Base-by-base conservation (phyloP, 441 rosid species). In the Syzygium malaccense region DNA sequence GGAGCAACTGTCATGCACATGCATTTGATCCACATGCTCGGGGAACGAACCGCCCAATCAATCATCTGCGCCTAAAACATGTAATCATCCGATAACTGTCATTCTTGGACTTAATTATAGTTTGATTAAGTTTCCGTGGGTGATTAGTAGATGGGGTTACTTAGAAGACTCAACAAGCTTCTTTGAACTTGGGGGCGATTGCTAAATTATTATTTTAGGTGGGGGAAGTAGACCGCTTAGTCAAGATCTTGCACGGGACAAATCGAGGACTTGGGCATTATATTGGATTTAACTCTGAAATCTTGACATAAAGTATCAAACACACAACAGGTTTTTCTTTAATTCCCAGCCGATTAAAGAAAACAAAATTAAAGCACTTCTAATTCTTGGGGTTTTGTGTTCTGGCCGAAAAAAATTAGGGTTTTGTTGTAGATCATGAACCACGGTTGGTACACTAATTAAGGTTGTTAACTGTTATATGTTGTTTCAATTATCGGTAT, bases 1-100 rank as follows among this genome's bases (percentile, higher is more conserved):
- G 83, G 57, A 80, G 92, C 92, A 91, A 91, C 90, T 91, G 90
- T 91, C 87, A 87, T 6, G 87, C 88, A 85, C 87, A 87, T 6
- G 87, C 88, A 85, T 86, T 91, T 88, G 54, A 3, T 54, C 60
- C 79, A 71, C 83, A 20, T 71, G 83, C 83, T 71, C 51, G 83
- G 41, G 51, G 83, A 71, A 23, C 83, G 83, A 71, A 71, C 83
- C 83, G 23, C 17, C 51, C 83, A 71, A 71, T 71, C 83, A 71
- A 37, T 71, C n/a, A 71, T 25, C 51, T 71, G 49, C 12, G 14
- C 83, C 10, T 20, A 71, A 71, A 71, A 28, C 41, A 37, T 71
- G n/a, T 37, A 11, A 37, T 37, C 83, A 23, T 71, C 8, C 7
- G 51, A 20, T 71, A 71, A 71, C 83, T 71, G 83, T 71, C 83